A percentile compares a stretch with the other conserved stretches of the same genome.
Conservation (phyloP, 768 basidiomycete genomes). For the Clitopilus passeckerianus region DNA sequence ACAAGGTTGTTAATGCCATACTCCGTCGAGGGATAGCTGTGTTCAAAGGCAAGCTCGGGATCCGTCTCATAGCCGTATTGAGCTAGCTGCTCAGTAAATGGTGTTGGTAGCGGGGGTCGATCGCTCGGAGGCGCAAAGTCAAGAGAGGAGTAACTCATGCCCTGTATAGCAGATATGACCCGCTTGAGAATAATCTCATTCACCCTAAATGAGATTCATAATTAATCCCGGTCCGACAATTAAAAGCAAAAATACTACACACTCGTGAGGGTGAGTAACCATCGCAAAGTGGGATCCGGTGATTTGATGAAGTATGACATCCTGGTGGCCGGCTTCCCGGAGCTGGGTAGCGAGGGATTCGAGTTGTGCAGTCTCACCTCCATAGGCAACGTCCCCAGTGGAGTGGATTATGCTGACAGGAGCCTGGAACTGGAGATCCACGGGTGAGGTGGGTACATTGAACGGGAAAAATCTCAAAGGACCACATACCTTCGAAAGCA, state of each 20-base stretch:
- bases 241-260: background rate
- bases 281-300: conserved; percentile 10
- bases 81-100: background rate
- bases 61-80: conserved; percentile 1
- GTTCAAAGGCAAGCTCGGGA: background rate
- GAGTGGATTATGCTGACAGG: conserved; percentile 13
- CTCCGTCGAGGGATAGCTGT: background rate
- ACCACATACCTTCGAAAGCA: conserved; percentile 6
- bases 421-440: conserved; percentile 3
- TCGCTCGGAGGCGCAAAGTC: background rate
- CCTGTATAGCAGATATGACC: background rate
- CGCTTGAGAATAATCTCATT: background rate
- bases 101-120: background rate
- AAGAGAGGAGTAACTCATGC: background rate
- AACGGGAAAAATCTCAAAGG: no score
- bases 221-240: background rate
- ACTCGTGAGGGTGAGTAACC: conserved; percentile 6
- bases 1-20: background rate
- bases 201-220: background rate
- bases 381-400: conserved; percentile 11
- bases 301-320: conserved; percentile 8
- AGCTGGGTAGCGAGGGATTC: conserved; percentile 5
- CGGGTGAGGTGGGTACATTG: no score
- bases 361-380: background rate
- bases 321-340: conserved; percentile 3